phyloP scores from a whole-genome alignment of 305 asterid genomes.

The Stenogyne calaminthoides region DNA sequence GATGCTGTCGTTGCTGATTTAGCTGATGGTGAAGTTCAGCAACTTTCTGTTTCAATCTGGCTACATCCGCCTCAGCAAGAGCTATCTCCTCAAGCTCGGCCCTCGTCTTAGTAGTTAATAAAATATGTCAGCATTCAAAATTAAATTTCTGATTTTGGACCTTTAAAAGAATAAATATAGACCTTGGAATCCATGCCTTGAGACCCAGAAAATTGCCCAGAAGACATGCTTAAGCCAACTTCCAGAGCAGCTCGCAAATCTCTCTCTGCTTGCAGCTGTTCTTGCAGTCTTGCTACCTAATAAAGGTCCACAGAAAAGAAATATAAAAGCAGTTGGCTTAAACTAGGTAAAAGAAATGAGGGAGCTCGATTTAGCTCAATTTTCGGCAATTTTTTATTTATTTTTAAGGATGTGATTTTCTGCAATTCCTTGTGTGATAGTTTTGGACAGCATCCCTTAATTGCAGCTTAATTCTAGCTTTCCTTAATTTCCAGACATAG shows the following conservation, averaged over 20 bases:
- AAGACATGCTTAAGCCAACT: slow-evolving; percentile 97
- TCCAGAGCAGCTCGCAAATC: slow-evolving; percentile 96
- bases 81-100: slow-evolving; percentile 99
- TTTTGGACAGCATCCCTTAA: not conserved
- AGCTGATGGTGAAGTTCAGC: slow-evolving; percentile 99
- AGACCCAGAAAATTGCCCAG: slow-evolving; percentile 87
- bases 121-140: slow-evolving; percentile 30
- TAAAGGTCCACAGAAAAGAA: slow-evolving; percentile 6
- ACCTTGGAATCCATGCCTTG: slow-evolving; percentile 98
- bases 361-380: not conserved
- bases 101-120: slow-evolving; percentile 68
- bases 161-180: slow-evolving; percentile 13
- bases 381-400: not conserved
- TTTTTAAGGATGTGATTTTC: not conserved
- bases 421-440: not conserved
- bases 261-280: slow-evolving; percentile 98
- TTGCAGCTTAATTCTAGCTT: not conserved
- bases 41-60: slow-evolving; percentile 95
- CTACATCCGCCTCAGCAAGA: slow-evolving; percentile 98
- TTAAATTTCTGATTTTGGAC: slow-evolving; percentile 21
- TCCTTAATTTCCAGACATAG: not conserved
- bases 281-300: slow-evolving; percentile 95
- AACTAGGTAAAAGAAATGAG: not conserved
- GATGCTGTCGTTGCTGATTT: slow-evolving; percentile 96
- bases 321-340: slow-evolving; percentile 4